Evolutionary conservation across 2,329 filamentous ascomycete genomes (phyloP).

Genomic region (Pseudogymnoascus verrucosus): DNA sequence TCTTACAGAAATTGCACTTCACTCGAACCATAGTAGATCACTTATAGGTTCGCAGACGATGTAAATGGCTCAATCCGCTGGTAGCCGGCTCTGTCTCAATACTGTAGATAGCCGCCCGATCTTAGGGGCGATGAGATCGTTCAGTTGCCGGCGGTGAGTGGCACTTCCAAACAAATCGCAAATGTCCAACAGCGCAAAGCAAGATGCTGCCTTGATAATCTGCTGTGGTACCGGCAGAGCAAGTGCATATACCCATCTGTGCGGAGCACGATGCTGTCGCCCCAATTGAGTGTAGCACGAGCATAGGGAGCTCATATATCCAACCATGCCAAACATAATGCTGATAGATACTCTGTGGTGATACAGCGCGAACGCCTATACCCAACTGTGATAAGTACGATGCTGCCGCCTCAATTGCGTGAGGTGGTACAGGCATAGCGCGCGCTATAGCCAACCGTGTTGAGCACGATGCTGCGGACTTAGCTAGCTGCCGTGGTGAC

Average conservation of each 20-base stretch:
- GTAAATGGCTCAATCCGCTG: not conserved
- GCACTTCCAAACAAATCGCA: not conserved
- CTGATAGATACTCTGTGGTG: not conserved
- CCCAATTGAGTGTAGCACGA: not conserved
- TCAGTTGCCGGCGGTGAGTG: not conserved
- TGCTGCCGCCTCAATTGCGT: not conserved
- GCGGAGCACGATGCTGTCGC: not conserved
- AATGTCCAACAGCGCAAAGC: not conserved
- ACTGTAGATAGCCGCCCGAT: not conserved
- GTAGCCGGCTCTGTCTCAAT: conserved; percentile 1
- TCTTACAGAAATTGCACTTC: not conserved
- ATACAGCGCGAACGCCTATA: not conserved
- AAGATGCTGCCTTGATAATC: not conserved
- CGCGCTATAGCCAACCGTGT: not conserved
- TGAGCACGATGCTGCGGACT: not conserved
- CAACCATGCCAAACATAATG: not conserved
- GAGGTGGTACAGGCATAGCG: not conserved
- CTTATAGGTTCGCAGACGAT: not conserved
- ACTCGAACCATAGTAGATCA: not conserved
- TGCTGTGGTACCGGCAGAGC: not conserved
- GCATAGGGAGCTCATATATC: not conserved
- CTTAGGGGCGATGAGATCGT: not conserved
- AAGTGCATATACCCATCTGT: not conserved
- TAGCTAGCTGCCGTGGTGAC: not conserved
- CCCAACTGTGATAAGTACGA: not conserved